phyloP scores from a whole-genome alignment of 805 yeast genomes.

The Gaillardinia entomophila region DNA sequence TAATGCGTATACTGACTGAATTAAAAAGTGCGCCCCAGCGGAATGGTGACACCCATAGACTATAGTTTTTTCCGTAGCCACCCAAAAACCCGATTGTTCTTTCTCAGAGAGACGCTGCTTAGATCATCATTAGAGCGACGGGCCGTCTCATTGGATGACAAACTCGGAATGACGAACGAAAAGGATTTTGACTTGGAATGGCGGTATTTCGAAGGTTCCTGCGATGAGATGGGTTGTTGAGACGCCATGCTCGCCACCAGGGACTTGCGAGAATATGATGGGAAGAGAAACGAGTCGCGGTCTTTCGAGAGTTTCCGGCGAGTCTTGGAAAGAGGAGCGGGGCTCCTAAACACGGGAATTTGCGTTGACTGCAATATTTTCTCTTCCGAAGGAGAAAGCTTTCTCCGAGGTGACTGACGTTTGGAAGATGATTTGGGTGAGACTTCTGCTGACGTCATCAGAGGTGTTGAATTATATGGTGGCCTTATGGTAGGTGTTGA shows the following conservation, averaged over 20 bases:
- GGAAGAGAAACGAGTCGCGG: not conserved
- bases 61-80: not conserved
- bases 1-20: not conserved
- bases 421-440: too few species aligned
- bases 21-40: conserved; percentile 1
- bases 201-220: conserved; percentile 4
- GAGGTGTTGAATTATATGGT: conserved; percentile 1
- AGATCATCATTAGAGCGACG: conserved; percentile 8
- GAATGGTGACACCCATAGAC: conserved; percentile 1
- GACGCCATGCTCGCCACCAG: not conserved
- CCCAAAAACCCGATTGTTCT: not conserved
- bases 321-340: not conserved
- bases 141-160: too few species aligned
- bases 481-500: conserved; percentile 1
- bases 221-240: not conserved
- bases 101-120: not conserved
- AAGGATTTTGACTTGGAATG: conserved; percentile 18
- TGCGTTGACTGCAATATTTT: conserved; percentile 16
- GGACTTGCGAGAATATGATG: not conserved
- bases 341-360: conserved; percentile 17
- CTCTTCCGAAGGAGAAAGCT: conserved; percentile 18
- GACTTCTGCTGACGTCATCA: conserved; percentile 8
- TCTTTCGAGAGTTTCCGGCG: not conserved
- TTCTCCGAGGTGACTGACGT: conserved; percentile 3
- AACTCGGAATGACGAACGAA: conserved; percentile 12